Evolutionary conservation across 164 flowering plant genomes (phyloP), one percentile per base, ranked within the genome.

Genomic region (Protea cynaroides): DNA sequence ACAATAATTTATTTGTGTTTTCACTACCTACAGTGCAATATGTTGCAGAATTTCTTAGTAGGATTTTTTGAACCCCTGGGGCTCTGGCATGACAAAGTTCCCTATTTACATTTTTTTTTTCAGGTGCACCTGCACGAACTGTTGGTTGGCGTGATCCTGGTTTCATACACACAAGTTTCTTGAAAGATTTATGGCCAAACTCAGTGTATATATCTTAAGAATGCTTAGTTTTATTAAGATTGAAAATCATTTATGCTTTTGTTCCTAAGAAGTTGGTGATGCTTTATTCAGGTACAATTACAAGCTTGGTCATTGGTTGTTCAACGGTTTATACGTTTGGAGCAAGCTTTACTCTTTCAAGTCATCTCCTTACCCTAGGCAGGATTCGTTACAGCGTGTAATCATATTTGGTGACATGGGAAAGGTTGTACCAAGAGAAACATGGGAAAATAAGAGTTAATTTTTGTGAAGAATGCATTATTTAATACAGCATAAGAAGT

Each of bases 61-160:
- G 14, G 58, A n/a, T 11, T 13, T 65, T 11, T 8, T 13, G 14
- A 8, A 11, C 14, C 19, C 12, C 7, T 19, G 23, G 5, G 55
- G 1, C 47, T 22, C n/a, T 13, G 8, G 24, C 23, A 21, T 65
- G 23, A 58, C 66, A 15, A 44, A 25, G 46, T 63, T 62, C 7
- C 9, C 61, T 37, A n/a, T 89, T 51, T 23, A 1, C 11, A 18
- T 91, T 79, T 69, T 13, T 59, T 53, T 14, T 74, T 29, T 57
- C 78, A 92, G 98, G 92, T 65, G 34, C 86, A 69, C 98, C 98
- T 43, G 98, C 98, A 62, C 71, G 88, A 37, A 84, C 89, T 0
- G 87, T 88, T 65, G 96, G 97, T 3, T 90, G 98, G 97, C 86
- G 97, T 64, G 89, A 90, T 72, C 97, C 96, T 44, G 98, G 98